phyloP scores from a whole-genome alignment of 163 green algal genomes.

The Chloroidium sp. region DNA sequence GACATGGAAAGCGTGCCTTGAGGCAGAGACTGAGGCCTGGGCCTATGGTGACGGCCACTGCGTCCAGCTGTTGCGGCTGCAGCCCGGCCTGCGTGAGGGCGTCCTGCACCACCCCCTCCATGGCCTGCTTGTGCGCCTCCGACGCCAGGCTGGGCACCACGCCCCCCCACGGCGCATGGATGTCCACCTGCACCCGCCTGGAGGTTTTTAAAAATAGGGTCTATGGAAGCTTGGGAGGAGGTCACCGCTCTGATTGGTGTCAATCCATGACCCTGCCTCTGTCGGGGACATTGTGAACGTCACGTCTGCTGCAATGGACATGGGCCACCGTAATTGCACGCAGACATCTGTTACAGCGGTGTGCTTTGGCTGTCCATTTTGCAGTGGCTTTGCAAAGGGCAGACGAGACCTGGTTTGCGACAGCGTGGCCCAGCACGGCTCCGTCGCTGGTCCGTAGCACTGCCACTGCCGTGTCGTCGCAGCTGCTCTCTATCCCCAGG shows the following conservation, averaged over 20 bases:
- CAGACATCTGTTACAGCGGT: too few species aligned
- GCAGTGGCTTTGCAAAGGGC: too few species aligned
- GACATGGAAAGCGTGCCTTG: background rate
- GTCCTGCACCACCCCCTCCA: constrained; percentile 68
- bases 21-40: constrained; percentile 91
- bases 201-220: background rate
- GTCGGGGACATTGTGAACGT: background rate
- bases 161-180: constrained; percentile 87
- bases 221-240: background rate
- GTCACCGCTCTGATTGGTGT: background rate
- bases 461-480: constrained; percentile 82
- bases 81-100: constrained; percentile 61
- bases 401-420: constrained; percentile 24
- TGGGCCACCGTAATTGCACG: too few species aligned
- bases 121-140: constrained; percentile 80
- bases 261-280: background rate
- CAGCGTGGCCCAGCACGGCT: constrained; percentile 42
- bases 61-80: constrained; percentile 52
- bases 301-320: too few species aligned
- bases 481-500: constrained; percentile 85
- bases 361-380: too few species aligned
- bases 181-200: constrained; percentile 46
- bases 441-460: constrained; percentile 56
- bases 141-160: constrained; percentile 89
- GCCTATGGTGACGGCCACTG: constrained; percentile 88